Conservation (phyloP, 2,329 filamentous ascomycete genomes). For the Pseudovirgaria hyperparasitica region DNA sequence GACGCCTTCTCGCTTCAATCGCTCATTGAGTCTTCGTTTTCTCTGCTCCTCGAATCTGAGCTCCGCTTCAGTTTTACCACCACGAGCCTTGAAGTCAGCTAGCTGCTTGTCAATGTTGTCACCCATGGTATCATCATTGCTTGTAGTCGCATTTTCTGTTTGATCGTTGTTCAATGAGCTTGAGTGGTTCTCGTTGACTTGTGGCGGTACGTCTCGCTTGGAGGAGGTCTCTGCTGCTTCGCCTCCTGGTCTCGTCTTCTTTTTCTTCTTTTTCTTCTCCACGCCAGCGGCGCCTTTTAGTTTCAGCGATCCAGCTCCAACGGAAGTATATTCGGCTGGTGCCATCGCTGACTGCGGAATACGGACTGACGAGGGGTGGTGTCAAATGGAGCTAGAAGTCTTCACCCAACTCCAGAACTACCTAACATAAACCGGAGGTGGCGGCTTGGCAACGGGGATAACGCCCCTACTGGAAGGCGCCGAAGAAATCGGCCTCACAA, state of each 20-base stretch:
- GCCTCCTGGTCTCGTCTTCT: conserved; percentile 31
- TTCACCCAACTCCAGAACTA: no score
- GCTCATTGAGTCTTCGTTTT: conserved; percentile 69
- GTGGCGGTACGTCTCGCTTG: conserved; percentile 6
- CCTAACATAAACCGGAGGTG: no score
- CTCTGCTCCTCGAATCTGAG: conserved; percentile 66
- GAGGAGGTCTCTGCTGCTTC: conserved; percentile 4
- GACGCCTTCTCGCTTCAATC: conserved; percentile 69
- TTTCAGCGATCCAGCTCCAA: conserved; percentile 63
- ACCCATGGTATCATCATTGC: conserved; percentile 10
- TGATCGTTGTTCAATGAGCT: conserved; percentile 7
- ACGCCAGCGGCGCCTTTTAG: conserved; percentile 62
- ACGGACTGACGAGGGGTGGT: no score
- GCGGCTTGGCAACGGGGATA: no score
- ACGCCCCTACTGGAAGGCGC: no score
- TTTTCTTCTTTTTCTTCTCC: conserved; percentile 55
- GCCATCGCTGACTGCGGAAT: conserved; percentile 42
- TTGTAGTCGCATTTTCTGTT: conserved; percentile 17
- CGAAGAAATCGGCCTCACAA: no score
- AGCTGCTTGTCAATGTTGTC: conserved; percentile 12
- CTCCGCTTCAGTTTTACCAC: conserved; percentile 73
- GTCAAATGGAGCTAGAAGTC: no score
- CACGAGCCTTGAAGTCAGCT: conserved; percentile 12
- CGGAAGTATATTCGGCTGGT: conserved; percentile 59
- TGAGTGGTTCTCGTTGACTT: conserved; percentile 5